Evolutionary conservation across 73 alveolate genomes (phyloP).

Genomic region (Tetrahymena borealis): DNA sequence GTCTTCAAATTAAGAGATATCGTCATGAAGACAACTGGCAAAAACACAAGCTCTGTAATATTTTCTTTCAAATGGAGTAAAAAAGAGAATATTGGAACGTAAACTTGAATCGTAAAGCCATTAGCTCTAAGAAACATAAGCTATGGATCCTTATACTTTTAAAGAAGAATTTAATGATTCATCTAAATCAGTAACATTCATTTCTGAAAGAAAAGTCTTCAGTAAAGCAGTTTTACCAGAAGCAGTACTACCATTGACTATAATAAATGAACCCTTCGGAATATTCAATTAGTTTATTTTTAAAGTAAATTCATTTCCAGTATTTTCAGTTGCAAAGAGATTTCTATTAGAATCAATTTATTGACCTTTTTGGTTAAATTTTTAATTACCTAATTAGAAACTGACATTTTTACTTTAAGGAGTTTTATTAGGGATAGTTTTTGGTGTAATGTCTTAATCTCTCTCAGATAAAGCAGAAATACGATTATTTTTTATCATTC

Average conservation of each 20-base stretch:
- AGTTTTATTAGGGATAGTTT: not conserved
- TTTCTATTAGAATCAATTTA: not conserved
- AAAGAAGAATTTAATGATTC: conserved; percentile 9
- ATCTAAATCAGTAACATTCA: conserved; percentile 3
- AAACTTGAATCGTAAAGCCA: conserved; percentile 78
- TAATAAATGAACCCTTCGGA: conserved; percentile 10
- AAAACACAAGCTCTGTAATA: conserved; percentile 53
- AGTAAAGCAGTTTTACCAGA: conserved; percentile 39
- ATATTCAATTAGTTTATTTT: not conserved
- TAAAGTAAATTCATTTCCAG: not conserved
- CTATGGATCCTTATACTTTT: conserved; percentile 45
- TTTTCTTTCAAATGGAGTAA: conserved; percentile 57
- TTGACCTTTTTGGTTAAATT: not conserved
- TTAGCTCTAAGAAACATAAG: conserved; percentile 69
- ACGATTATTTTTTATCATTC: not conserved
- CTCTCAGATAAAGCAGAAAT: not conserved
- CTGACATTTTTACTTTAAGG: conserved; percentile 14
- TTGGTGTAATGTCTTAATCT: not conserved
- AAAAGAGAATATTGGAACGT: conserved; percentile 78
- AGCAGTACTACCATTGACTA: conserved; percentile 29
- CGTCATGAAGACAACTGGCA: conserved; percentile 67
- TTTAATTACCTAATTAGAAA: conserved; percentile 7
- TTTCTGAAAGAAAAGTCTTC: conserved; percentile 31
- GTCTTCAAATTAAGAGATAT: conserved; percentile 51
- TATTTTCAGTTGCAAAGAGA: not conserved